These are phyloP conservation scores for Athelia psychrophila DNA, from an alignment of 1,284 basidiomycete species.

Conservation along the genomic window DNA sequence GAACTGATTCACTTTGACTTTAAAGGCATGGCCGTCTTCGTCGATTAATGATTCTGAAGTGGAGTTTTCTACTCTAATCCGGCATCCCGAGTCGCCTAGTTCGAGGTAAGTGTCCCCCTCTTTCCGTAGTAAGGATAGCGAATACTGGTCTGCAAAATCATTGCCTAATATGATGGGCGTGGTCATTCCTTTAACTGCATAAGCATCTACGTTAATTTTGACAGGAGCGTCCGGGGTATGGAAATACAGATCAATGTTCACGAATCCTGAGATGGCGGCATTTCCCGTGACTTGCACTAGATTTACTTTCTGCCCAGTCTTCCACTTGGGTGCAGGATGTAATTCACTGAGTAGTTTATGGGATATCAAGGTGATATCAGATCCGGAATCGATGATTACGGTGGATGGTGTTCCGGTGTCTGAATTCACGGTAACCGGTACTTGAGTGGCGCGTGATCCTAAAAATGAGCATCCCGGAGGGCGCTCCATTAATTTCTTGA, in stretches of 20 bases:
- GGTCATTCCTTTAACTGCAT: slow-evolving; percentile 1
- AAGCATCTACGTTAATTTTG: background rate
- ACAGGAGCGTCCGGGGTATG: background rate
- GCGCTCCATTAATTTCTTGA: slow-evolving; percentile 16
- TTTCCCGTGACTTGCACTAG: background rate
- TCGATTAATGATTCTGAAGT: slow-evolving; percentile 1
- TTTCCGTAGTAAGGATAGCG: slow-evolving; percentile 21
- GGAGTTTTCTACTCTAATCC: slow-evolving; percentile 7
- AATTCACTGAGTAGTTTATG: slow-evolving; percentile 10
- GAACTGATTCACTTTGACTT: slow-evolving; percentile 4
- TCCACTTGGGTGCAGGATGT: background rate
- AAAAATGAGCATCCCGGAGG: slow-evolving; percentile 28
- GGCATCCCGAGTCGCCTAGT: slow-evolving; percentile 21
- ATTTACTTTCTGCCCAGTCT: background rate
- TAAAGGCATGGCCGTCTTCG: slow-evolving; percentile 11
- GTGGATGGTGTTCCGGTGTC: background rate
- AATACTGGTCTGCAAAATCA: slow-evolving; percentile 23
- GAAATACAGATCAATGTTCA: background rate
- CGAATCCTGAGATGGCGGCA: background rate
- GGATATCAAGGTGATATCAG: slow-evolving; percentile 13
- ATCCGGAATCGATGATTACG: slow-evolving; percentile 14
- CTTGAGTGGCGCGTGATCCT: slow-evolving; percentile 19
- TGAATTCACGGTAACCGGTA: slow-evolving; percentile 12
- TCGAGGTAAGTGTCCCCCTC: slow-evolving; percentile 15
- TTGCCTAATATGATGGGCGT: slow-evolving; percentile 1